Base-by-base conservation (phyloP, 2,329 filamentous ascomycete species). In the Phoma sp. region DNA sequence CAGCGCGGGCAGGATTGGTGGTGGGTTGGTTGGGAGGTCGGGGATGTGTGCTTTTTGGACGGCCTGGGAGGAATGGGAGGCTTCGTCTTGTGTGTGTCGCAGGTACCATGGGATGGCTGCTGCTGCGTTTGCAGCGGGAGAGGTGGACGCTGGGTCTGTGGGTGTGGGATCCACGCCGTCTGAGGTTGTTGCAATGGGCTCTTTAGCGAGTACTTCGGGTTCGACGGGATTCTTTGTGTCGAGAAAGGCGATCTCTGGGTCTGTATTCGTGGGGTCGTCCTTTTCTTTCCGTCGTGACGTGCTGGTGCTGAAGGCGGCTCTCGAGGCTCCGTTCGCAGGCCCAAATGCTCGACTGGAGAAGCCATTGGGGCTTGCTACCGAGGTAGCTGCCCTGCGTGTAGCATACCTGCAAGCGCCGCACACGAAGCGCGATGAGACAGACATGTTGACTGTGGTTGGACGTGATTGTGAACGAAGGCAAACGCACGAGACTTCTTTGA, bases 41-140 rank as follows among this genome's bases (percentile, higher is more conserved):
- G 88, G 88, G 18, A 90, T 77, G 42, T 77, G 74, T 65, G 87
- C 85, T 43, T 80, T 77, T 44, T 80, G 77, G 10, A 47, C 39
- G 36, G 84, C 66, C 4, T 18, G 18, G 18, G 18, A 18, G 18
- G 18, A 18, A 18, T 18, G 18, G 2, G 18, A 18, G 18, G 18
- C 18, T 18, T 18, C 18, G 18, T 18, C 18, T 18, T 18, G 18
- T 18, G 18, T 18, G 18, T 18, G 18, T 18, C 18, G 18, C 25
- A 96, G 85, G 74, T 97, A 98, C 95, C 95, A 98, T 5, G 90
- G 90, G 7, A 86, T 74, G 47, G 57, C 47, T 13, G 46, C 30
- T n/a, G 60, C 41, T 24, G 58, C 7, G 22, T 53, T 11, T 18
- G 62, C 23, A 27, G 49, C 23, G 33, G 56, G 46, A 14, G 48